A percentile compares a stretch with the other conserved stretches of the same genome.
Conservation (phyloP, 2,329 filamentous ascomycete genomes). For the Fusarium nisikadoi region DNA sequence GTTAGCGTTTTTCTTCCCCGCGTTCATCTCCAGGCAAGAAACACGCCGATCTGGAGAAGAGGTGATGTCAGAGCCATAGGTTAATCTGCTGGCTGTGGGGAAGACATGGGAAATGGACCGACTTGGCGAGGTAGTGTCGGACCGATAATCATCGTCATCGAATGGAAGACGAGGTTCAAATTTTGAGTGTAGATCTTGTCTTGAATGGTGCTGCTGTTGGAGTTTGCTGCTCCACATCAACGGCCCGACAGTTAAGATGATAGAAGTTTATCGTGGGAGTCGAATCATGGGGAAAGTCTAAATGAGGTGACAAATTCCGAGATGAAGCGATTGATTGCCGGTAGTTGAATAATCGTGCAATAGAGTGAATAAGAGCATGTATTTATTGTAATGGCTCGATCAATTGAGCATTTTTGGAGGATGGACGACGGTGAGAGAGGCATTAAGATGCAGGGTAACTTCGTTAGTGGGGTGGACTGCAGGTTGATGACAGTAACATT, state of each 20-base stretch:
- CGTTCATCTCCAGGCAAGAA: background rate
- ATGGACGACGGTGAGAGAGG: background rate
- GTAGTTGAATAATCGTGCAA: background rate
- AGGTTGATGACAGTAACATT: background rate
- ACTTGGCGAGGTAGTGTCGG: conserved; percentile 1
- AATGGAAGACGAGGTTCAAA: background rate
- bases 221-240: background rate
- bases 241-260: background rate
- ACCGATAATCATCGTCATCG: background rate
- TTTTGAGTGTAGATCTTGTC: background rate
- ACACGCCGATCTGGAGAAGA: background rate
- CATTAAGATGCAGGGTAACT: background rate
- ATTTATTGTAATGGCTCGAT: background rate
- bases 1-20: background rate
- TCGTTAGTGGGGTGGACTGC: background rate
- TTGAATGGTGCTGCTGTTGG: background rate
- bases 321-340: background rate
- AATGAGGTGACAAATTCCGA: background rate
- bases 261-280: background rate
- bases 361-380: background rate
- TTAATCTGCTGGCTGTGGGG: background rate
- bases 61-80: conserved; percentile 7
- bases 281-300: background rate
- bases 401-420: background rate
- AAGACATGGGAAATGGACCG: background rate